Conservation (phyloP, 768 basidiomycete genomes). For the Gymnopilus junonius region DNA sequence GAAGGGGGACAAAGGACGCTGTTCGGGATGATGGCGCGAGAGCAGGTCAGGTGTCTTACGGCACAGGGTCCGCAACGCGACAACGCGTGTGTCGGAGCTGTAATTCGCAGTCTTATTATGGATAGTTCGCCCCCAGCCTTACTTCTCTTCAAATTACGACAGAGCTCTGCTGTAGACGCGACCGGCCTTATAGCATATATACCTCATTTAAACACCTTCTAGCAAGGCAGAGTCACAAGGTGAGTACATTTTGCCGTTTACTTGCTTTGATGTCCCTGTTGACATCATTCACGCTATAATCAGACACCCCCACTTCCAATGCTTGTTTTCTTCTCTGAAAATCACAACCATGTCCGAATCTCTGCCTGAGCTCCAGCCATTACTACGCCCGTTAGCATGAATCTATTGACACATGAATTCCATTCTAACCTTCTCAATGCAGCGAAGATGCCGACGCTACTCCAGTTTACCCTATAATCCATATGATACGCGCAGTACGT, state of each 20-base stretch:
- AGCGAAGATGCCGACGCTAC: slow-evolving; percentile 61
- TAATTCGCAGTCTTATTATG: slow-evolving; percentile 16
- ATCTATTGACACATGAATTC: neutral
- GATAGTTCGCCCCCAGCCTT: neutral
- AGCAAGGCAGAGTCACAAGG: neutral
- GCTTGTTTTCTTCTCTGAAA: slow-evolving; percentile 3
- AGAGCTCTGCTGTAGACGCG: neutral
- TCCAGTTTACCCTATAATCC: slow-evolving; percentile 80
- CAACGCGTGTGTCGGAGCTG: slow-evolving; percentile 44
- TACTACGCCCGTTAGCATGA: slow-evolving; percentile 43
- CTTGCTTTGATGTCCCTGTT: neutral
- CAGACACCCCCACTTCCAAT: slow-evolving; percentile 5
- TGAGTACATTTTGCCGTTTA: slow-evolving; percentile 10
- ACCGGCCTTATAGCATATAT: neutral
- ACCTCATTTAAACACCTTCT: neutral
- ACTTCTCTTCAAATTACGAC: neutral
- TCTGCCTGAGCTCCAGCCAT: slow-evolving; percentile 46
- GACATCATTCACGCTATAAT: neutral
- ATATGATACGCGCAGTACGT: slow-evolving; percentile 70
- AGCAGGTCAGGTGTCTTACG: slow-evolving; percentile 37
- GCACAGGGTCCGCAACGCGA: slow-evolving; percentile 35
- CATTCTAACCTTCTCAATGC: neutral
- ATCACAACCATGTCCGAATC: slow-evolving; percentile 37
- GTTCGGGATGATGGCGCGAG: slow-evolving; percentile 28
- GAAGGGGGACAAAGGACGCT: slow-evolving; percentile 31